Conservation (phyloP, 140 eudicot genomes). For the Eryngium alpinum region DNA sequence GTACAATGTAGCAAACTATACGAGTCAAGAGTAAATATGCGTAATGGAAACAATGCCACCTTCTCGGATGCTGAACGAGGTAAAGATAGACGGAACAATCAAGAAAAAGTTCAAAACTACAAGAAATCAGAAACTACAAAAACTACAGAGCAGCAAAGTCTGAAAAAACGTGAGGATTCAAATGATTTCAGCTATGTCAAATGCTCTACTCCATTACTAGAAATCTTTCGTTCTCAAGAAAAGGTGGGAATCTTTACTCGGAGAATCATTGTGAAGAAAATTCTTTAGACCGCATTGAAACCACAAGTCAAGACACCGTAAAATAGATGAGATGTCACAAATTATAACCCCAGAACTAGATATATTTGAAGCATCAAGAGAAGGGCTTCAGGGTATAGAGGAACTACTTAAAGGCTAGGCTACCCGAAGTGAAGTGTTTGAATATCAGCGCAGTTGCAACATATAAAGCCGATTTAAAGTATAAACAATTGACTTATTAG, state of each 20-base stretch:
- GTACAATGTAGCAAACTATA: no score
- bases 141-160: slow-evolving; percentile 11
- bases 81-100: not conserved
- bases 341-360: slow-evolving; percentile 12
- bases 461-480: not conserved
- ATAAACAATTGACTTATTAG: no score
- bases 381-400: no score
- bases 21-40: slow-evolving; percentile 58
- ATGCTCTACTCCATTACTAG: slow-evolving; percentile 1
- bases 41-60: no score
- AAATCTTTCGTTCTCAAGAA: not conserved
- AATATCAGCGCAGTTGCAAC: slow-evolving; percentile 39
- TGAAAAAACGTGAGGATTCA: not conserved
- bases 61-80: no score
- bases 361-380: no score
- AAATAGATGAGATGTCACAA: slow-evolving; percentile 25
- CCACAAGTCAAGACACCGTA: slow-evolving; percentile 26
- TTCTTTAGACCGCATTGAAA: slow-evolving; percentile 23
- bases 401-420: slow-evolving; percentile 13
- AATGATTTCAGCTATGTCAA: not conserved
- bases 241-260: slow-evolving; percentile 13
- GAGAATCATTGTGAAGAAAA: slow-evolving; percentile 13
- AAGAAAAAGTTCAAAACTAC: not conserved
- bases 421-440: slow-evolving; percentile 69
- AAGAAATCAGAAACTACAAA: slow-evolving; percentile 16